Evolutionary conservation across 176 grass and related monocot species (phyloP).

Genomic region (Raddia guianensis): DNA sequence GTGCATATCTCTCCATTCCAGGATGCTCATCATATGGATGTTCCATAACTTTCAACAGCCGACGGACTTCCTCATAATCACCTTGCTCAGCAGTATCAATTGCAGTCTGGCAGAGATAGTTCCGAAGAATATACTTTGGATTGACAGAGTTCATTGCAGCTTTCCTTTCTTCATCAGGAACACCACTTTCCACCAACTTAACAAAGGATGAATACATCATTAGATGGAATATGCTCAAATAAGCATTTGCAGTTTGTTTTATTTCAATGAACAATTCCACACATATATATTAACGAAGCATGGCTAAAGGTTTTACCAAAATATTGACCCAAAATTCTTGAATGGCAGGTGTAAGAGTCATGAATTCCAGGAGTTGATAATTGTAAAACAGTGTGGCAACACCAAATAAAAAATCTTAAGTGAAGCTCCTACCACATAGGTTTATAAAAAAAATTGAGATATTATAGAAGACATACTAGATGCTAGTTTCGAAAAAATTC

Average conservation of each 20-base stretch:
- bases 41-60: slow-evolving; percentile 78
- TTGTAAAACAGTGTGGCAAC: neutral
- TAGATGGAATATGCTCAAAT: neutral
- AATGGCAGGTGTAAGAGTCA: neutral
- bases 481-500: neutral
- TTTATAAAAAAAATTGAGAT: neutral
- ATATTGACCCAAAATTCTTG: neutral
- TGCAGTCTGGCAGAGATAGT: slow-evolving; percentile 88
- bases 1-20: slow-evolving; percentile 89
- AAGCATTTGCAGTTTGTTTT: neutral
- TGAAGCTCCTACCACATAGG: neutral
- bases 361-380: neutral
- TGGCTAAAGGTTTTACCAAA: neutral
- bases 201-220: slow-evolving; percentile 20
- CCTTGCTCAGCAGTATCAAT: slow-evolving; percentile 80
- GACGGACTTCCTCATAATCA: slow-evolving; percentile 70
- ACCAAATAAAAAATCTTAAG: neutral
- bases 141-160: slow-evolving; percentile 75
- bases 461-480: neutral
- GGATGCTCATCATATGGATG: slow-evolving; percentile 79
- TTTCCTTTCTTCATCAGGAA: slow-evolving; percentile 78
- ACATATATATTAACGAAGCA: neutral
- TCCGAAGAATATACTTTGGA: slow-evolving; percentile 87
- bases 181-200: slow-evolving; percentile 64
- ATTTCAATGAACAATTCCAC: neutral